phyloP scores from a whole-genome alignment of 345 rosid species.

The Pugionium dolabratum region DNA sequence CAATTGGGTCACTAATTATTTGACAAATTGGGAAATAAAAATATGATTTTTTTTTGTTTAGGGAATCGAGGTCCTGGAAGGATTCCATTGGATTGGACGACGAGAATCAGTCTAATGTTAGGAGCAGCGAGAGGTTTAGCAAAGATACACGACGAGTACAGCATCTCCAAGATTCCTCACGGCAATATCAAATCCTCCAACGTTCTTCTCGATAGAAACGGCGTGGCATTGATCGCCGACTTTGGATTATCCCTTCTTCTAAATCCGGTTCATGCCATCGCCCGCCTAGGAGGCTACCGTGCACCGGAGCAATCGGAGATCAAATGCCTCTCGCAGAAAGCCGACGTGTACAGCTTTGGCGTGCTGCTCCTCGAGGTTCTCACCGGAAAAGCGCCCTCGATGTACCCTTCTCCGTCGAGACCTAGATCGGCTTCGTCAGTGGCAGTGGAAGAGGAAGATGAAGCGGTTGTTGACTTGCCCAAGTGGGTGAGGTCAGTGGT shows the following conservation, averaged over 20 bases:
- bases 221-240: slow-evolving; percentile 79
- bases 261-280: slow-evolving; percentile 84
- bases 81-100: slow-evolving; percentile 97
- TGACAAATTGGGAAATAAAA: background rate
- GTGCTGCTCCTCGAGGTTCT: slow-evolving; percentile 81
- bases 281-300: slow-evolving; percentile 86
- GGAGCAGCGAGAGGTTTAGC: slow-evolving; percentile 93
- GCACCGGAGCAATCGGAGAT: slow-evolving; percentile 89
- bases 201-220: slow-evolving; percentile 82
- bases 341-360: slow-evolving; percentile 91
- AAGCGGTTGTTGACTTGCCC: slow-evolving; percentile 63
- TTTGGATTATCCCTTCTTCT: slow-evolving; percentile 82
- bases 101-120: slow-evolving; percentile 80
- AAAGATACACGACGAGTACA: slow-evolving; percentile 69
- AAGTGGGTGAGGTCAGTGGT: slow-evolving; percentile 95
- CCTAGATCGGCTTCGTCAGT: slow-evolving; percentile 62
- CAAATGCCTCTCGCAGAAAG: slow-evolving; percentile 77
- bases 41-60: slow-evolving; percentile 24
- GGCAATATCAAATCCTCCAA: slow-evolving; percentile 87
- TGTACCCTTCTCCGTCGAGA: slow-evolving; percentile 69
- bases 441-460: slow-evolving; percentile 54
- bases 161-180: slow-evolving; percentile 69
- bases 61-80: slow-evolving; percentile 87
- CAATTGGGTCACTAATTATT: slow-evolving; percentile 1
- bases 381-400: slow-evolving; percentile 78